These are phyloP conservation scores for Arthrobotrys iridis DNA, from an alignment of 2,329 filamentous ascomycete genomes.

Conservation along the genomic window DNA sequence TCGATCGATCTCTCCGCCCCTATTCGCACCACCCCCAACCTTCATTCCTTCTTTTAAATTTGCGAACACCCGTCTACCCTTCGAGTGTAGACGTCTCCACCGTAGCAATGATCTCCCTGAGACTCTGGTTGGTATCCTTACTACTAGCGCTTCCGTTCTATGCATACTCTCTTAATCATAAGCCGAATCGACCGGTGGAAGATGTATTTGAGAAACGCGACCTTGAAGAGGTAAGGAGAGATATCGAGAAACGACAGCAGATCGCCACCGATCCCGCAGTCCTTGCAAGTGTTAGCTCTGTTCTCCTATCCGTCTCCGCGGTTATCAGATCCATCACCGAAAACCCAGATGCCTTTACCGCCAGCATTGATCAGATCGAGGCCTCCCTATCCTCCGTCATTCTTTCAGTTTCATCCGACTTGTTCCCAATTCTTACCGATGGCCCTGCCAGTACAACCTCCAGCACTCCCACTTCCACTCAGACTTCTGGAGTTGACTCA, in stretches of 20 bases:
- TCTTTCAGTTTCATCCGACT: conserved; percentile 40
- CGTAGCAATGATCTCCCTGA: conserved; percentile 48
- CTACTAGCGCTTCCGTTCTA: conserved; percentile 46
- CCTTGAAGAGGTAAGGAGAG: conserved; percentile 23
- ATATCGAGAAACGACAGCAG: conserved; percentile 44
- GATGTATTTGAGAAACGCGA: conserved; percentile 49
- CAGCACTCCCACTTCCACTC: not conserved
- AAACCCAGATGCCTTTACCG: conserved; percentile 17
- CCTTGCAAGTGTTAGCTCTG: conserved; percentile 34
- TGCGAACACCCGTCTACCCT: conserved; percentile 23
- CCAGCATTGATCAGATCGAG: conserved; percentile 28
- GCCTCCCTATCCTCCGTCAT: conserved; percentile 45
- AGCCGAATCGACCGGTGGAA: conserved; percentile 30
- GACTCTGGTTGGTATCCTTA: conserved; percentile 41
- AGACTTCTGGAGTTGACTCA: not conserved
- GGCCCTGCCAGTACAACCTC: too few relatives aligned
- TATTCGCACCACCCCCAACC: conserved; percentile 19
- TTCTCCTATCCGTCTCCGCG: conserved; percentile 35
- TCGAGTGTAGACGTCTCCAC: conserved; percentile 21
- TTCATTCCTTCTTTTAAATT: conserved; percentile 2
- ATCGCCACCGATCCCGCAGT: conserved; percentile 21
- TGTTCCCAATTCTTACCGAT: conserved; percentile 11
- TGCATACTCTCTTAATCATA: conserved; percentile 43
- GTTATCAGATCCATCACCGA: conserved; percentile 30
- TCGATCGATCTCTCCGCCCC: conserved; percentile 11